phyloP scores from a whole-genome alignment of 805 yeast species.

The Myxozyma lipomycoides region DNA sequence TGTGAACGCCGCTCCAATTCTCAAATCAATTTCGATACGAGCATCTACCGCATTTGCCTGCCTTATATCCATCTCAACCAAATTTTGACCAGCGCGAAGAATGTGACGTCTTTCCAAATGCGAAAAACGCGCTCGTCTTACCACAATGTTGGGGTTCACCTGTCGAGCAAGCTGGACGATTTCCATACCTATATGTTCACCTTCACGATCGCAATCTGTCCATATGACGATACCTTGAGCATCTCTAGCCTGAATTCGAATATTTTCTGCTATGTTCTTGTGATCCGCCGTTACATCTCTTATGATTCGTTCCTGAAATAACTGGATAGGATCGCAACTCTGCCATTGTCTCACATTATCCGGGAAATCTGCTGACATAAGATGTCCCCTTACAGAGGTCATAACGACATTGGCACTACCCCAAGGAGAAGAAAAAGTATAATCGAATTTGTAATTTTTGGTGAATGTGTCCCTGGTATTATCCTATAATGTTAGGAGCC shows the following conservation, averaged over 20 bases:
- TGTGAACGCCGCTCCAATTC: conserved; percentile 88
- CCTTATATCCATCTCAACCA: conserved; percentile 57
- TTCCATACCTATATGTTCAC: conserved; percentile 88
- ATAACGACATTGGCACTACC: conserved; percentile 78
- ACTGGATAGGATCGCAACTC: conserved; percentile 36
- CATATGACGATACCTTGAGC: conserved; percentile 77
- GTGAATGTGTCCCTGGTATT: conserved; percentile 57
- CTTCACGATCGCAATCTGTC: conserved; percentile 99
- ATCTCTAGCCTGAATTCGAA: conserved; percentile 56
- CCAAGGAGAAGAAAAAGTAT: conserved; percentile 52
- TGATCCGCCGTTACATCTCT: conserved; percentile 35
- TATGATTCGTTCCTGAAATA: conserved; percentile 47
- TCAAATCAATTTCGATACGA: conserved; percentile 78
- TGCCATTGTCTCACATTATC: conserved; percentile 61
- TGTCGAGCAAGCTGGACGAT: conserved; percentile 64
- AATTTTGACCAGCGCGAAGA: conserved; percentile 66
- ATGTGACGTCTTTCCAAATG: conserved; percentile 78
- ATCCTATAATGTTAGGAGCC: conserved; percentile 33
- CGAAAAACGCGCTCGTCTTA: conserved; percentile 79
- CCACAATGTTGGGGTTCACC: conserved; percentile 46
- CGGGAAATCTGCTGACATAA: conserved; percentile 63
- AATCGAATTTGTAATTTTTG: conserved; percentile 74
- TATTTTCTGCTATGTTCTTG: conserved; percentile 57
- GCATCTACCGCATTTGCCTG: conserved; percentile 82
- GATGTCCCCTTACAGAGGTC: conserved; percentile 91